phyloP scores from a whole-genome alignment of 192 early-diverging fungal genomes.

The Entomortierella parvispora region DNA sequence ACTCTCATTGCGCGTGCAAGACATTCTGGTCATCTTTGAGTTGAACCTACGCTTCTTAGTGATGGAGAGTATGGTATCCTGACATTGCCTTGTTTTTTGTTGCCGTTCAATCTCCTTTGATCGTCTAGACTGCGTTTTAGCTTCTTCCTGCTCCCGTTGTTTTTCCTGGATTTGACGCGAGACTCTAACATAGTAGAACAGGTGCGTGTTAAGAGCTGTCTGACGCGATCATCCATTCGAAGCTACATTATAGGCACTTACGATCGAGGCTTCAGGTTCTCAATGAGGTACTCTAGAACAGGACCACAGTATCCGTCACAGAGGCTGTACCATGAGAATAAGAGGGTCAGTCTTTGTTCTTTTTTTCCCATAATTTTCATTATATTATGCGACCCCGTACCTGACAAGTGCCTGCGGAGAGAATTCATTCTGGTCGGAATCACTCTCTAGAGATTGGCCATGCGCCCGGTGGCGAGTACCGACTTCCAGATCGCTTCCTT shows the following conservation, averaged over 20 bases:
- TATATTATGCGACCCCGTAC: too few species aligned
- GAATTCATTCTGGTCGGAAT: neutral
- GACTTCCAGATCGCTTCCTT: neutral
- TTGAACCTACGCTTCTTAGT: slow-evolving; percentile 25
- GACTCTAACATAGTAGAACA: neutral
- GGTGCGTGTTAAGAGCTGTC: too few species aligned
- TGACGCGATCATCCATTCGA: neutral
- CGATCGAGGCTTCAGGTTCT: slow-evolving; percentile 26
- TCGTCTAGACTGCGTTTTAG: neutral
- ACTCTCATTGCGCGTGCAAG: neutral
- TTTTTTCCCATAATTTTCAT: too few species aligned
- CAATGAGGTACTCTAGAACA: slow-evolving; percentile 24
- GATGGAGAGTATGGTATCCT: slow-evolving; percentile 18
- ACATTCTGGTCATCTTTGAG: neutral
- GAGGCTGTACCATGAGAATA: slow-evolving; percentile 5
- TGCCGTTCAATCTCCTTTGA: slow-evolving; percentile 2
- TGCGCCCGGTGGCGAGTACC: neutral
- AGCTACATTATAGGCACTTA: slow-evolving; percentile 12
- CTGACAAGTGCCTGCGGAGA: slow-evolving; percentile 9
- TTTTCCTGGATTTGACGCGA: neutral
- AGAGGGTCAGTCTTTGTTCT: neutral
- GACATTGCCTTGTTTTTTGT: slow-evolving; percentile 1
- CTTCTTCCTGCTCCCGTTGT: neutral
- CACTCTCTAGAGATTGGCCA: neutral
- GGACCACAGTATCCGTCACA: slow-evolving; percentile 32